phyloP scores from a whole-genome alignment of 2,329 filamentous ascomycete genomes.

The Aspergillus sp. region DNA sequence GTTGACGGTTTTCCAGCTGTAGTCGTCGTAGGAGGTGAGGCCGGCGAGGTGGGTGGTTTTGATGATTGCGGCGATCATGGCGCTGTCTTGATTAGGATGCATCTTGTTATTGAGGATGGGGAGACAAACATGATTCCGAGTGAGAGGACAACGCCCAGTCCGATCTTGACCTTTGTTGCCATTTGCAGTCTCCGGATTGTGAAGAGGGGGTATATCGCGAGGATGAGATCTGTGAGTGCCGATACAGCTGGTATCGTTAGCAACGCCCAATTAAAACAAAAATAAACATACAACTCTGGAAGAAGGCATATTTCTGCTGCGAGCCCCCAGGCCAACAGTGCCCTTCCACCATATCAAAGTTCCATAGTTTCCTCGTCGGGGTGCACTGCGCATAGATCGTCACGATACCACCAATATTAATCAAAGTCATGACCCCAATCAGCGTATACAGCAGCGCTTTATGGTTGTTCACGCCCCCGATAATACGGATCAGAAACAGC shows the following conservation, averaged over 20 bases:
- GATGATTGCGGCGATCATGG: conserved; percentile 17
- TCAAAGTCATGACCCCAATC: neutral
- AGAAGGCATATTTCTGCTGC: conserved; percentile 16
- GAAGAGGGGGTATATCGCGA: conserved; percentile 13
- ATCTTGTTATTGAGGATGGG: neutral
- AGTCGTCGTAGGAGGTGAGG: conserved; percentile 3
- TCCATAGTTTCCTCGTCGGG: conserved; percentile 4
- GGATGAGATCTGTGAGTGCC: conserved; percentile 9
- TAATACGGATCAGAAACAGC: conserved; percentile 15
- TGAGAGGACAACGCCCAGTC: conserved; percentile 14
- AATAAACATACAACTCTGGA: conserved; percentile 9
- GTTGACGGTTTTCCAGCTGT: conserved; percentile 10
- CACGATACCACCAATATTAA: conserved; percentile 8
- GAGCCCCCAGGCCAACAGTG: conserved; percentile 1
- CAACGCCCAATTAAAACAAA: too few species aligned
- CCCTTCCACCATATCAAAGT: neutral
- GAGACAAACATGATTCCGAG: conserved; percentile 13
- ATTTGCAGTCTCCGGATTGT: conserved; percentile 14
- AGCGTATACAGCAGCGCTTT: conserved; percentile 9
- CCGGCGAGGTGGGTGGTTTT: conserved; percentile 12
- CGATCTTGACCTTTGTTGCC: conserved; percentile 14
- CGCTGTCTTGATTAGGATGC: neutral
- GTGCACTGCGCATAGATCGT: conserved; percentile 16
- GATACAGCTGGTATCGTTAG: conserved; percentile 7
- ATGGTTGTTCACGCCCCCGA: conserved; percentile 10